Evolutionary conservation across 805 yeast species (phyloP).

Genomic region (Cyberlindnera mrakii): DNA sequence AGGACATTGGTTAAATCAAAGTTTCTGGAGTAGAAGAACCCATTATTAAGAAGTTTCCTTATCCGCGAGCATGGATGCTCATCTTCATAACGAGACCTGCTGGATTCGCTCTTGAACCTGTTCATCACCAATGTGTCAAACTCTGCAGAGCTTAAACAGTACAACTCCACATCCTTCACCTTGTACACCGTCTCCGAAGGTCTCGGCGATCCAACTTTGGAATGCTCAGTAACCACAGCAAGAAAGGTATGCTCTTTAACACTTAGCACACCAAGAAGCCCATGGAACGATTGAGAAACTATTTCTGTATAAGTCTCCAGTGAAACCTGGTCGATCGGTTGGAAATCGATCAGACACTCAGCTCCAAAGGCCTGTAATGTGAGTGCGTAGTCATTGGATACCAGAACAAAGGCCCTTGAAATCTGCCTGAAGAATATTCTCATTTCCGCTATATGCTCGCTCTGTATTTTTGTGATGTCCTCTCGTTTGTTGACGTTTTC

Average conservation of each 20-base stretch:
- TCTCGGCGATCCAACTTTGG: constrained; percentile 54
- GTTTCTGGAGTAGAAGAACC: constrained; percentile 85
- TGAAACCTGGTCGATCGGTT: constrained; percentile 35
- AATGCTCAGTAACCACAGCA: constrained; percentile 50
- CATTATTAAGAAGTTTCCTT: constrained; percentile 68
- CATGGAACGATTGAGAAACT: constrained; percentile 33
- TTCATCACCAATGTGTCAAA: constrained; percentile 35
- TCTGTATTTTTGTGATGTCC: background rate
- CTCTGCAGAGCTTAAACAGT: constrained; percentile 52
- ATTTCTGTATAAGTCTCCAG: constrained; percentile 36
- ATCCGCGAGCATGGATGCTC: constrained; percentile 81
- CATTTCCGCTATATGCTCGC: constrained; percentile 7
- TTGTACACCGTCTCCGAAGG: constrained; percentile 46
- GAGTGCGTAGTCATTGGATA: constrained; percentile 52
- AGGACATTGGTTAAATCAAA: constrained; percentile 81
- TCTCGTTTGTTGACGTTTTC: too few species aligned
- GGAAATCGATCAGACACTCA: constrained; percentile 46
- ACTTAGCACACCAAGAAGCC: constrained; percentile 56
- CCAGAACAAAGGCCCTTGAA: constrained; percentile 67
- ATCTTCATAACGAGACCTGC: constrained; percentile 27
- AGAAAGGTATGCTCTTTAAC: constrained; percentile 49
- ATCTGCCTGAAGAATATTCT: constrained; percentile 39
- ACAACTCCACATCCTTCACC: constrained; percentile 57
- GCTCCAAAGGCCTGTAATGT: constrained; percentile 41
- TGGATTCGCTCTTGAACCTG: constrained; percentile 17